Evolutionary conservation across 73 alveolate genomes (phyloP), one percentile per base, ranked within the genome.

Genomic region (Paramecium tetraurelia): DNA sequence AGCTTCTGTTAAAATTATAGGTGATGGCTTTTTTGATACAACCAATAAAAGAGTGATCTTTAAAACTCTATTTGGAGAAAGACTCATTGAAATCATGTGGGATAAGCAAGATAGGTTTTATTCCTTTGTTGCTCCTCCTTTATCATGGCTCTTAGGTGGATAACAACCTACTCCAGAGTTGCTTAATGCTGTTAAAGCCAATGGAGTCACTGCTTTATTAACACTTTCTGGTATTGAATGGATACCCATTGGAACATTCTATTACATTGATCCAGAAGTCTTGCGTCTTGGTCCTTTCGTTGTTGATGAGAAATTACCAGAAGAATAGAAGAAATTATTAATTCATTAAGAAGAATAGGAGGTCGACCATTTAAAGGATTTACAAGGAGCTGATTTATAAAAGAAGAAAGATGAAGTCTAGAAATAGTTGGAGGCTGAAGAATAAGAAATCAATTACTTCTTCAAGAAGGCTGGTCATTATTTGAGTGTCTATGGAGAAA

Each of bases 21-120:
- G 99, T 5, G 92, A 86, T 70, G 99, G 99, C 16, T 93, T 98
- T 57, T 98, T 97, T 95, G 99, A 98, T 92, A 93, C 99, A 22
- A 96, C 96, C 0, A 94, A 95, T 63, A 98, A 98, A 94, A 97
- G 96, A 80, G 97, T 98, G 27, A 96, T 95, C 87, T 97, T 98
- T 89, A 89, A 94, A 76, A 93, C 99, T 12, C 92, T 92, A 24
- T 92, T 92, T 29, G 99, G 99, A 11, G 99, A 97, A 95, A 95
- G 99, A 92, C 87, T 93, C 59, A 99, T 96, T 31, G 98, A 97
- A 41, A 98, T 98, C 36, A 96, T 95, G 89, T 98, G 99, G 99
- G 99, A 98, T 76, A 94, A 99, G 53, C 95, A 98, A 77, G 95
- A 92, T 59, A 96, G 95, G 89, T 93, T 98, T 43, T 94, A 96